phyloP scores from a whole-genome alignment of 2,329 filamentous ascomycete species.

The Chaetomiaceae sp. region DNA sequence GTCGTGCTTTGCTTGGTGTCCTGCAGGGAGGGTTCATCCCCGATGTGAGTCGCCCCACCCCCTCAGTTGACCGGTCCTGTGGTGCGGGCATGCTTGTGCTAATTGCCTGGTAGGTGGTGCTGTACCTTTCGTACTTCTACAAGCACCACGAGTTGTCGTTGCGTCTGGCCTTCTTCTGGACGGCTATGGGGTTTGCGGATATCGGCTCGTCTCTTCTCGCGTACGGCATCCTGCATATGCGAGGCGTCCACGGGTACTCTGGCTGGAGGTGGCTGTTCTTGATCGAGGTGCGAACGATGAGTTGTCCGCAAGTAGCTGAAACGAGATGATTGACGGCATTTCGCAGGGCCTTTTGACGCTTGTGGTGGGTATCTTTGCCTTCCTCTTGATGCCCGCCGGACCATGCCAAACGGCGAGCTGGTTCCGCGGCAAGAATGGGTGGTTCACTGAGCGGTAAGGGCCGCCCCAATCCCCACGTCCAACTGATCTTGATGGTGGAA shows the following conservation, averaged over 20 bases:
- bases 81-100: background rate
- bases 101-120: constrained; percentile 25
- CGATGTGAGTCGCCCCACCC: constrained; percentile 30
- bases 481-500: background rate
- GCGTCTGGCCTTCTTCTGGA: constrained; percentile 38
- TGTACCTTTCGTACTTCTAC: constrained; percentile 42
- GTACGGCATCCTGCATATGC: constrained; percentile 36
- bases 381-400: constrained; percentile 48
- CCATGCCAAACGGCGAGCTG: constrained; percentile 47
- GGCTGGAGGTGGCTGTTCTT: constrained; percentile 50
- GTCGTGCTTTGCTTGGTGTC: constrained; percentile 35
- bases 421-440: constrained; percentile 48
- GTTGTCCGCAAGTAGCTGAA: background rate
- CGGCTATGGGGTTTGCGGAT: constrained; percentile 35
- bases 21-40: constrained; percentile 44
- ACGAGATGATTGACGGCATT: background rate
- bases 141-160: constrained; percentile 36
- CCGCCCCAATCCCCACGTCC: background rate
- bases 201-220: constrained; percentile 36
- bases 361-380: constrained; percentile 46
- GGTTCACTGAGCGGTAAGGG: constrained; percentile 48
- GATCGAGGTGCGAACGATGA: constrained; percentile 39
- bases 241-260: constrained; percentile 30
- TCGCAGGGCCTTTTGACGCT: constrained; percentile 36
- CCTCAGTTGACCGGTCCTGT: background rate